These are phyloP conservation scores for Straminergon stramineum DNA, from an alignment of 225 moss, liverwort and hornwort species.

Conservation along the genomic window DNA sequence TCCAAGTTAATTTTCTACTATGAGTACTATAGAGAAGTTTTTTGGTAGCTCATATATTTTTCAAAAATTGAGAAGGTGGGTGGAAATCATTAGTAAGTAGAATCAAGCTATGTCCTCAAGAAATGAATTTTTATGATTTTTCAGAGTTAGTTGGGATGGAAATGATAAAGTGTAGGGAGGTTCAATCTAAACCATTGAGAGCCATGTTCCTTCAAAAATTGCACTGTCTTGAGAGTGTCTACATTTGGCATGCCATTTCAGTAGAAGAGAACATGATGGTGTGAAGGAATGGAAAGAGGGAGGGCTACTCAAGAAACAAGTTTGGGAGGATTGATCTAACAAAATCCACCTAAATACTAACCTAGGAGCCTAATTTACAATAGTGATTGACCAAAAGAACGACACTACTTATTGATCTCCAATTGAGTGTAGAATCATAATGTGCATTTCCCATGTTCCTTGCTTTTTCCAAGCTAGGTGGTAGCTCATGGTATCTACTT, in stretches of 20 bases:
- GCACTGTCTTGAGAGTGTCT: too few species aligned
- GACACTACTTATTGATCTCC: neutral
- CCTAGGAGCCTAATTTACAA: too few species aligned
- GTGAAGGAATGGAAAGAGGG: neutral
- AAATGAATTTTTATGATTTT: neutral
- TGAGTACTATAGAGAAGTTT: neutral
- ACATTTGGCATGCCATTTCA: rapidly evolving
- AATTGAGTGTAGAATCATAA: neutral
- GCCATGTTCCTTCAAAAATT: neutral
- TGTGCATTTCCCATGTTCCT: neutral
- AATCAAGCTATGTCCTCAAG: rapidly evolving
- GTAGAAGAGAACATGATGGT: rapidly evolving
- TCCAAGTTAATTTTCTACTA: rapidly evolving
- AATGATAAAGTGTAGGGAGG: neutral
- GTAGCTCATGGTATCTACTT: rapidly evolving
- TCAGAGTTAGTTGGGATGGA: neutral
- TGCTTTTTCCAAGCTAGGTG: neutral
- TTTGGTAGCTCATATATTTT: neutral
- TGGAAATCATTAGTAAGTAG: neutral
- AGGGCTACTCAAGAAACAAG: too few species aligned
- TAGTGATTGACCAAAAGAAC: too few species aligned
- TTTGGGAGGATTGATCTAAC: too few species aligned
- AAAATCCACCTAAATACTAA: too few species aligned
- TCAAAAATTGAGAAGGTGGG: neutral
- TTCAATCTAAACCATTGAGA: neutral